Percentiles rank a stretch among this genome's conserved stretches.
Evolutionary conservation across 2,329 filamentous ascomycete genomes (phyloP).

Genomic region (Stachybotrys chartarum): DNA sequence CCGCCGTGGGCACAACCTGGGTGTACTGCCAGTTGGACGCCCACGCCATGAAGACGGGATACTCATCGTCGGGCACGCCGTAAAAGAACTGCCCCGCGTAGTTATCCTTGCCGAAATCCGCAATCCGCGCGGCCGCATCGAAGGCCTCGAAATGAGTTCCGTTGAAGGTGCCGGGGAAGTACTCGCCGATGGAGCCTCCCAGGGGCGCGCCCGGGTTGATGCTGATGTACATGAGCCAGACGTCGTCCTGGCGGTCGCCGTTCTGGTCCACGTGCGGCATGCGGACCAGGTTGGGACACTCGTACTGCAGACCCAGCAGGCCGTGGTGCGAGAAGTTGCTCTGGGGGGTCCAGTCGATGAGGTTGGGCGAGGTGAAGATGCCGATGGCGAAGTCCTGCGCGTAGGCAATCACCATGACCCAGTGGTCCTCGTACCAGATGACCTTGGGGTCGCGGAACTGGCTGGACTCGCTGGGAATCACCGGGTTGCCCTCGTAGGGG

Average conservation of each 20-base stretch:
- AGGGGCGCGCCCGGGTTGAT: slow-evolving; percentile 51
- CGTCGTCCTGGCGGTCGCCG: slow-evolving; percentile 15
- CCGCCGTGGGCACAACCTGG: slow-evolving; percentile 18
- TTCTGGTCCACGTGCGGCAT: slow-evolving; percentile 37
- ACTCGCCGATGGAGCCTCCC: slow-evolving; percentile 48
- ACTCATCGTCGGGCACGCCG: slow-evolving; percentile 11
- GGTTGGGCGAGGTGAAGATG: slow-evolving; percentile 53
- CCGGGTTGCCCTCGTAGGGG: slow-evolving; percentile 52
- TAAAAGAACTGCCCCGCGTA: slow-evolving; percentile 29
- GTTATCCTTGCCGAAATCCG: slow-evolving; percentile 28
- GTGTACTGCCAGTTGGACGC: slow-evolving; percentile 28
- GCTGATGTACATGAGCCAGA: slow-evolving; percentile 40
- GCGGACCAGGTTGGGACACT: slow-evolving; percentile 55
- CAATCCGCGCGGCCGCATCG: slow-evolving; percentile 17
- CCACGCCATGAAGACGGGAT: slow-evolving; percentile 25
- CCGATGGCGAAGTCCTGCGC: slow-evolving; percentile 45
- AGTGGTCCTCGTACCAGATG: slow-evolving; percentile 46
- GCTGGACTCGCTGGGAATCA: slow-evolving; percentile 44
- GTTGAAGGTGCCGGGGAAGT: slow-evolving; percentile 54
- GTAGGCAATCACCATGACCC: slow-evolving; percentile 52
- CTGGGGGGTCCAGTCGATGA: slow-evolving; percentile 45
- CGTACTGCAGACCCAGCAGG: slow-evolving; percentile 49
- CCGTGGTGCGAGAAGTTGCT: slow-evolving; percentile 49
- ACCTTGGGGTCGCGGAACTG: slow-evolving; percentile 63
- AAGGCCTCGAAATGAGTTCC: slow-evolving; percentile 50